Evolutionary conservation across 2,329 filamentous ascomycete species (phyloP).

Genomic region (Fusarium hostae): DNA sequence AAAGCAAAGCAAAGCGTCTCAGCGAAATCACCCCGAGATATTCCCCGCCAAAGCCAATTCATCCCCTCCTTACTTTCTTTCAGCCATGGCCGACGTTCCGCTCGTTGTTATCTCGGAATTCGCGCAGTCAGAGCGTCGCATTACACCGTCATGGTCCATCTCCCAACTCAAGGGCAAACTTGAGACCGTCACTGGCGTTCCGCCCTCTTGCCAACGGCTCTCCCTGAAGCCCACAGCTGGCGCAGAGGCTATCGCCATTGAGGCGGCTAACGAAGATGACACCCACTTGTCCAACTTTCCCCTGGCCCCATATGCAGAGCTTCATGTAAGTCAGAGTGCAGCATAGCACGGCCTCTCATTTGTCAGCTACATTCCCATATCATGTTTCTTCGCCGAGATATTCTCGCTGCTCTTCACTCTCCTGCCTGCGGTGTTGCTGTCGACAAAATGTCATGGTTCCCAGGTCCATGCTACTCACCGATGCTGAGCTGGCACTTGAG

Average conservation of each 20-base stretch:
- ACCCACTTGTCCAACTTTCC: slow-evolving; percentile 72
- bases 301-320: slow-evolving; percentile 79
- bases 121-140: slow-evolving; percentile 85
- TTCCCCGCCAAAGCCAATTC: slow-evolving; percentile 15
- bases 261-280: slow-evolving; percentile 78
- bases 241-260: slow-evolving; percentile 71
- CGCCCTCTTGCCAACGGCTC: slow-evolving; percentile 80
- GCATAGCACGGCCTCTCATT: slow-evolving; percentile 46
- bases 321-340: slow-evolving; percentile 72
- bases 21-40: slow-evolving; percentile 20
- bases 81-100: slow-evolving; percentile 75
- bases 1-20: slow-evolving; percentile 2
- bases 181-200: slow-evolving; percentile 92
- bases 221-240: slow-evolving; percentile 69
- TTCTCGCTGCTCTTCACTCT: slow-evolving; percentile 15
- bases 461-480: slow-evolving; percentile 4
- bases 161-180: slow-evolving; percentile 85
- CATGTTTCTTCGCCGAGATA: slow-evolving; percentile 5
- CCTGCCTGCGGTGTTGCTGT: neutral
- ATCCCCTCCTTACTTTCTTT: neutral
- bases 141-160: slow-evolving; percentile 93
- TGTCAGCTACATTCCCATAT: neutral
- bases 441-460: slow-evolving; percentile 21
- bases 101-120: slow-evolving; percentile 80
- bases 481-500: slow-evolving; percentile 25